Evolutionary conservation across 2,329 filamentous ascomycete species (phyloP).

Genomic region (Alternaria dauci): DNA sequence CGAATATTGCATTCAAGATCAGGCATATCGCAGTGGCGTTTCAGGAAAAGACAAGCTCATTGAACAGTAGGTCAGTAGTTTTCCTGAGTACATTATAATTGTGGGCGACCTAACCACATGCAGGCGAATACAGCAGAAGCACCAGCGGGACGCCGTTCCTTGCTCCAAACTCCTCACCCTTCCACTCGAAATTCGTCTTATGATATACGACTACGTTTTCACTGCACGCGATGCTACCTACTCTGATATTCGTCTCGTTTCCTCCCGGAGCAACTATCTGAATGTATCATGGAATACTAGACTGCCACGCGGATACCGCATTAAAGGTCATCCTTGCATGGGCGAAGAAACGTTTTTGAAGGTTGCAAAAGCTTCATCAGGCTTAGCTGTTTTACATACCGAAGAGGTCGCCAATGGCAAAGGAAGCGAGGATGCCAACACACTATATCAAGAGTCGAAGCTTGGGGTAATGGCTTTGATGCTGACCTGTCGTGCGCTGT

Average conservation of each 20-base stretch:
- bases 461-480: constrained; percentile 3
- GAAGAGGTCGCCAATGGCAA: background rate
- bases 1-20: background rate
- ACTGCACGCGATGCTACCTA: background rate
- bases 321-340: background rate
- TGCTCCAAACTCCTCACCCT: constrained; percentile 9
- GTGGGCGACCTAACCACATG: background rate
- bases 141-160: background rate
- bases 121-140: background rate
- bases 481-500: constrained; percentile 4
- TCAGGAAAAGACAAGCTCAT: background rate
- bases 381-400: background rate
- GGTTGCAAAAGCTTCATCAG: background rate
- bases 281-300: background rate
- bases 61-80: background rate
- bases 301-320: background rate
- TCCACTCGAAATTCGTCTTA: constrained; percentile 8
- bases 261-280: background rate
- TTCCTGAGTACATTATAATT: too few relatives aligned
- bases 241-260: background rate
- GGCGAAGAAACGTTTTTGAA: background rate
- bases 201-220: constrained; percentile 6
- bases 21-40: background rate
- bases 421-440: background rate
- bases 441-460: background rate